phyloP scores from a whole-genome alignment of 768 basidiomycete genomes.

The Leccinum sublutescens region DNA sequence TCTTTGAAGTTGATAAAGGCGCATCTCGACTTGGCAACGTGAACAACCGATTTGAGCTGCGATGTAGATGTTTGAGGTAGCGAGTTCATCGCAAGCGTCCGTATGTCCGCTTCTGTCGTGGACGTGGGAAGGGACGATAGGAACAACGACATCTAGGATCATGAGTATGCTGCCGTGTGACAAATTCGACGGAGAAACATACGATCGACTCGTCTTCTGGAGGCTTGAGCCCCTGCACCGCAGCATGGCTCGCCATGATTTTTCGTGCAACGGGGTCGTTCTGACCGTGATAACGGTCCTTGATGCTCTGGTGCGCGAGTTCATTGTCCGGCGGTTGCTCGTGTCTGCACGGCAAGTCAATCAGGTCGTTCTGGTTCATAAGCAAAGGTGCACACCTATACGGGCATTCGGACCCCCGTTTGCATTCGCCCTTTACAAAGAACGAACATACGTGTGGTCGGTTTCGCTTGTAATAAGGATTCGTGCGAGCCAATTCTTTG shows the following conservation, averaged over 20 bases:
- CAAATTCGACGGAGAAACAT: slow-evolving; percentile 34
- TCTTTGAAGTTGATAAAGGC: slow-evolving; percentile 95
- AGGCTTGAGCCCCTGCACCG: slow-evolving; percentile 76
- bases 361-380: not conserved
- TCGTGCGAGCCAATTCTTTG: slow-evolving; percentile 89
- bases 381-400: slow-evolving; percentile 52
- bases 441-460: slow-evolving; percentile 92
- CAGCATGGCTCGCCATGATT: slow-evolving; percentile 79
- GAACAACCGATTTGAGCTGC: slow-evolving; percentile 79
- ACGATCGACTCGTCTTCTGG: slow-evolving; percentile 89
- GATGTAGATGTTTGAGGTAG: slow-evolving; percentile 61
- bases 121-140: slow-evolving; percentile 69
- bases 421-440: slow-evolving; percentile 94
- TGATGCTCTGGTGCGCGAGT: slow-evolving; percentile 87
- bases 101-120: slow-evolving; percentile 71
- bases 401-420: slow-evolving; percentile 87
- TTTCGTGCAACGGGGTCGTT: slow-evolving; percentile 95
- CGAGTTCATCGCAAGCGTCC: slow-evolving; percentile 67
- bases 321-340: slow-evolving; percentile 85
- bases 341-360: slow-evolving; percentile 50
- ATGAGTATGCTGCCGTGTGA: slow-evolving; percentile 4
- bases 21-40: slow-evolving; percentile 77
- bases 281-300: slow-evolving; percentile 89
- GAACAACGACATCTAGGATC: slow-evolving; percentile 76
- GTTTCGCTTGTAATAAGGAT: slow-evolving; percentile 98